phyloP scores from a whole-genome alignment of 116 monocot genomes.

The Zostera marina region DNA sequence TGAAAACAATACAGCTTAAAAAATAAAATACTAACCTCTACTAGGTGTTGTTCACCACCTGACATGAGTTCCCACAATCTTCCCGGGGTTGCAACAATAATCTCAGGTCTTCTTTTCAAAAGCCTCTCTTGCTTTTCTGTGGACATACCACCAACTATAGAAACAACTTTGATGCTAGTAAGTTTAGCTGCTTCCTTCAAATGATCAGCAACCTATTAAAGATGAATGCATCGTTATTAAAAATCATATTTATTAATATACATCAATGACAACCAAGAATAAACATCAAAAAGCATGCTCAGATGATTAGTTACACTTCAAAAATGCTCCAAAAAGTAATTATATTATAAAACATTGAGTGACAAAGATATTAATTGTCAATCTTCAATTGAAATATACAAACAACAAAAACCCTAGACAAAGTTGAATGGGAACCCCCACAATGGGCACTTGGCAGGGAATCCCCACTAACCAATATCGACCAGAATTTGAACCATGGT shows the following conservation, averaged over 20 bases:
- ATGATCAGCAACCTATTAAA: constrained; percentile 81
- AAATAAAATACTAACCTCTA: constrained; percentile 38
- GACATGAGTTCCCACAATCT: constrained; percentile 98
- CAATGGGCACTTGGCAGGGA: no score
- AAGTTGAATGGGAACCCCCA: no score
- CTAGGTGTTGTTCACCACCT: constrained; percentile 68
- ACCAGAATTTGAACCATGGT: no score
- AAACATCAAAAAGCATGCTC: not conserved
- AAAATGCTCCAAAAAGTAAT: not conserved
- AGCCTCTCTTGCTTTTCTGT: constrained; percentile 88
- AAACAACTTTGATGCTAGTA: constrained; percentile 51
- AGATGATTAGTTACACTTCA: not conserved
- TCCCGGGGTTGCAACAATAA: constrained; percentile 97
- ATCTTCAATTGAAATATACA: no score
- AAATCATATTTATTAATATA: no score
- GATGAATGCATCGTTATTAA: not conserved
- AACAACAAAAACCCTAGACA: no score
- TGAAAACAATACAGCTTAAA: not conserved
- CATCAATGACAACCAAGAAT: no score
- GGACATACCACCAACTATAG: constrained; percentile 94
- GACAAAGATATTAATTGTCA: no score
- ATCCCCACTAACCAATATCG: no score
- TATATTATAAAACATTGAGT: not conserved
- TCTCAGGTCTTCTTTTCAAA: constrained; percentile 73
- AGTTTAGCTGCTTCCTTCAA: constrained; percentile 52